Percentiles rank a stretch among this genome's conserved stretches.
phyloP scores from a whole-genome alignment of 2,329 filamentous ascomycete genomes.

The Cadophora sp. region DNA sequence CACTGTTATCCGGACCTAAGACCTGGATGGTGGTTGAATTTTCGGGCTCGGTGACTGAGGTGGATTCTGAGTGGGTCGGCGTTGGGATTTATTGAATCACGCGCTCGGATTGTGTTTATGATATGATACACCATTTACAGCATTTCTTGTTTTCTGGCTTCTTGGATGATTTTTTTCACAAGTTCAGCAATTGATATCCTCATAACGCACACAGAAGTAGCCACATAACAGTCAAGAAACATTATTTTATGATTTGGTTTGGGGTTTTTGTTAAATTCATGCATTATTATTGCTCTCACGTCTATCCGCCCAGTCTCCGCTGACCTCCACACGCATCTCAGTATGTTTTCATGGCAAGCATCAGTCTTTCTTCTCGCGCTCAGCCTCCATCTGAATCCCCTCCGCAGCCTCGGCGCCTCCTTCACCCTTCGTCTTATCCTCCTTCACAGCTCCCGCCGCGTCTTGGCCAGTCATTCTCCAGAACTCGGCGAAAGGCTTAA shows the following conservation, averaged over 20 bases:
- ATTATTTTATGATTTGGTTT: background rate
- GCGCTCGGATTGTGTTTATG: background rate
- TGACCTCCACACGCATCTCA: no score
- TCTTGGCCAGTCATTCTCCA: background rate
- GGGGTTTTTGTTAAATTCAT: background rate
- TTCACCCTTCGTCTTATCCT: background rate
- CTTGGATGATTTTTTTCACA: no score
- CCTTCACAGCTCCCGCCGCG: background rate
- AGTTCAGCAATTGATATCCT: no score
- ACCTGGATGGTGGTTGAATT: no score
- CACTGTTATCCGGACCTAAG: no score
- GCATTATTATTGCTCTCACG: background rate
- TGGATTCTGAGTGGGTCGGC: no score
- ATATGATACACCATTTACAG: conserved; percentile 3
- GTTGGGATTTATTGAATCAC: no score
- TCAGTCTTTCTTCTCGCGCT: no score
- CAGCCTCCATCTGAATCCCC: no score
- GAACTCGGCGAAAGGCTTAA: background rate
- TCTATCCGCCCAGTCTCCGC: background rate
- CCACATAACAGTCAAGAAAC: background rate
- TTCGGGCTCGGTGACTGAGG: no score
- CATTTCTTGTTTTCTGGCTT: background rate
- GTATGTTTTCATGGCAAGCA: no score
- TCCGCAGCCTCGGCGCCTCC: background rate
- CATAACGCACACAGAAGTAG: background rate